Evolutionary conservation across 2,329 filamentous ascomycete genomes (phyloP).

Genomic region (Colletotrichum acutatum): DNA sequence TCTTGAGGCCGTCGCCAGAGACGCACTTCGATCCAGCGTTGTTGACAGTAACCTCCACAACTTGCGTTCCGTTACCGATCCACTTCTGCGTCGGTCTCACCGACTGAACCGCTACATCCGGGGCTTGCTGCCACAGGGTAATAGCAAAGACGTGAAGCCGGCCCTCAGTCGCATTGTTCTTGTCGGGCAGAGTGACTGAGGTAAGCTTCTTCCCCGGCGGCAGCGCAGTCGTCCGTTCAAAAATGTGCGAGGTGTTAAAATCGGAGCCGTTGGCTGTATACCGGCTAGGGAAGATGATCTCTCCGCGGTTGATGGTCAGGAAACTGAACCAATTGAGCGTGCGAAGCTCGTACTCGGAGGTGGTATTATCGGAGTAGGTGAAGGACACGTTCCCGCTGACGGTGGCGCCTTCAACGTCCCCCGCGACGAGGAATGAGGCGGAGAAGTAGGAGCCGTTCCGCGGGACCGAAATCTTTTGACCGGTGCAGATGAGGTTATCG

Average conservation of each 20-base stretch:
- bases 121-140: slow-evolving; percentile 45
- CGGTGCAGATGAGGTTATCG: slow-evolving; percentile 57
- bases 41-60: slow-evolving; percentile 53
- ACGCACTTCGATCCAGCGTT: slow-evolving; percentile 50
- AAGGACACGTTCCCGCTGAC: slow-evolving; percentile 54
- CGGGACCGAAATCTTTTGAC: slow-evolving; percentile 51
- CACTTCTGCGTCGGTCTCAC: slow-evolving; percentile 57
- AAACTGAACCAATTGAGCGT: slow-evolving; percentile 56
- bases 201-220: slow-evolving; percentile 49
- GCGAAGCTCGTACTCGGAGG: slow-evolving; percentile 53
- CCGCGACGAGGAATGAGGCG: slow-evolving; percentile 54
- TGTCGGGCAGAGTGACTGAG: slow-evolving; percentile 53
- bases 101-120: slow-evolving; percentile 47
- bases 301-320: slow-evolving; percentile 56
- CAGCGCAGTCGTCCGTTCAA: slow-evolving; percentile 54
- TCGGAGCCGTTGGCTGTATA: slow-evolving; percentile 53
- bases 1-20: slow-evolving; percentile 40
- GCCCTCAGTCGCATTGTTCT: slow-evolving; percentile 47
- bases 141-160: slow-evolving; percentile 56
- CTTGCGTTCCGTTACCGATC: slow-evolving; percentile 47
- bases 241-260: slow-evolving; percentile 56
- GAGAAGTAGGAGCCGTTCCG: slow-evolving; percentile 49
- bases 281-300: slow-evolving; percentile 55
- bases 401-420: slow-evolving; percentile 51
- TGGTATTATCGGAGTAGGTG: slow-evolving; percentile 53